Base-by-base conservation (phyloP, 495 filamentous ascomycete species). In the Aspergillus biplanus region DNA sequence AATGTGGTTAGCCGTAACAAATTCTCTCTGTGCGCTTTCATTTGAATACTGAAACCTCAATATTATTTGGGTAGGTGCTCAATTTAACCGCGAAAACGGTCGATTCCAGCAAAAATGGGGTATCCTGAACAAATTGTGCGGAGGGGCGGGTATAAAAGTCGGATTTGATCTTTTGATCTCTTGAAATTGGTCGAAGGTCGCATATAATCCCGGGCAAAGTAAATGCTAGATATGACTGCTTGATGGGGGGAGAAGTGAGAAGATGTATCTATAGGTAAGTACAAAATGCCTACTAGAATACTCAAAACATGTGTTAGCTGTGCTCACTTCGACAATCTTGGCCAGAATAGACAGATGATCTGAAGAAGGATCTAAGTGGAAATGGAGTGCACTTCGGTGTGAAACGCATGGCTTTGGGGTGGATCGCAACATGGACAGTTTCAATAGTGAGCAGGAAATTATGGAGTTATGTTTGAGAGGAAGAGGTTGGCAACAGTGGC, bases 251-350 rank as follows among this genome's bases (percentile, higher is more conserved):
- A 12, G n/a, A n/a, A 33, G 11, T 56, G 53, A 39, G 4, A 35
- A 35, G 52, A 34, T 7, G 15, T 35, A 35, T 55, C 21, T 27
- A 12, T n/a, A 55, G 32, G 35, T 34, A 15, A 27, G 21, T 33
- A 37, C 15, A 7, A 39, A 6, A 16, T 8, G 53, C 53, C 33
- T 56, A 39, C 33, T 56, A 39, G 1, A 56, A 27, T 27, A 6
- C 37, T 58, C 18, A 42, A 50, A 31, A n/a, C 21, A 50, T 9
- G 11, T 18, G 47, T 50, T 50, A 50, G 47, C 47, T 31, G 47
- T 31, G 16, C 21, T 50, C 47, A 18, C 47, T 21, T 50, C 7
- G 47, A 18, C 27, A 16, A 44, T 44, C 54, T 6, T 42, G n/a
- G 54, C 11, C 11, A 57, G 15, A 57, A 57, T 6, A 18, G 3